Evolutionary conservation across 2,329 filamentous ascomycete genomes (phyloP).

Genomic region (Penicillium olsonii): DNA sequence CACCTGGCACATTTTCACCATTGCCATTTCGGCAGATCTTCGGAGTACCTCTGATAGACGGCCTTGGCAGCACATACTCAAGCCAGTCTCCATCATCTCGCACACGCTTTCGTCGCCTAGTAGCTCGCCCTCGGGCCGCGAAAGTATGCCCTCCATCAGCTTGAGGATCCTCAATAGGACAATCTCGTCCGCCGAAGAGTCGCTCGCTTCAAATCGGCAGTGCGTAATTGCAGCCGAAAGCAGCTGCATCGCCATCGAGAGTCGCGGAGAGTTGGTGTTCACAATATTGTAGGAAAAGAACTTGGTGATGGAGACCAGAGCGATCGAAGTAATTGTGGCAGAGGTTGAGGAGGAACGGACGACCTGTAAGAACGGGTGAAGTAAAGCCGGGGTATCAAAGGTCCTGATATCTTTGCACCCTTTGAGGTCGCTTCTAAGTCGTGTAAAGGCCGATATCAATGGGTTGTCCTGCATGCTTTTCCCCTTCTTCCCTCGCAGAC

Average conservation of each 20-base stretch:
- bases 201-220: conserved; percentile 95
- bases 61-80: conserved; percentile 95
- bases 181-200: conserved; percentile 91
- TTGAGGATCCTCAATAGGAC: conserved; percentile 92
- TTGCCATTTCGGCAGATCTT: conserved; percentile 89
- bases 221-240: conserved; percentile 94
- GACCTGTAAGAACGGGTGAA: conserved; percentile 94
- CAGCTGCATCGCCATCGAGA: conserved; percentile 89
- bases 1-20: conserved; percentile 99
- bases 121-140: conserved; percentile 85
- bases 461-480: conserved; percentile 98
- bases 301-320: conserved; percentile 90
- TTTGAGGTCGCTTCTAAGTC: conserved; percentile 82
- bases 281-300: conserved; percentile 96
- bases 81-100: conserved; percentile 97
- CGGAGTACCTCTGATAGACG: conserved; percentile 87
- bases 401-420: conserved; percentile 83
- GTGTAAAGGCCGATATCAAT: conserved; percentile 90
- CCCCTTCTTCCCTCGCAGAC: conserved; percentile 88
- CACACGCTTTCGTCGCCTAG: conserved; percentile 98
- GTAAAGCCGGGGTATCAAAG: conserved; percentile 85
- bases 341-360: conserved; percentile 95
- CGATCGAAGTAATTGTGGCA: conserved; percentile 91
- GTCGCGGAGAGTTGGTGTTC: conserved; percentile 77
- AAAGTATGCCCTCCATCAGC: conserved; percentile 98